A percentile compares a stretch with the other conserved stretches of the same genome.
Evolutionary conservation across 2,329 filamentous ascomycete genomes (phyloP).

Genomic region (Didymella pomorum): DNA sequence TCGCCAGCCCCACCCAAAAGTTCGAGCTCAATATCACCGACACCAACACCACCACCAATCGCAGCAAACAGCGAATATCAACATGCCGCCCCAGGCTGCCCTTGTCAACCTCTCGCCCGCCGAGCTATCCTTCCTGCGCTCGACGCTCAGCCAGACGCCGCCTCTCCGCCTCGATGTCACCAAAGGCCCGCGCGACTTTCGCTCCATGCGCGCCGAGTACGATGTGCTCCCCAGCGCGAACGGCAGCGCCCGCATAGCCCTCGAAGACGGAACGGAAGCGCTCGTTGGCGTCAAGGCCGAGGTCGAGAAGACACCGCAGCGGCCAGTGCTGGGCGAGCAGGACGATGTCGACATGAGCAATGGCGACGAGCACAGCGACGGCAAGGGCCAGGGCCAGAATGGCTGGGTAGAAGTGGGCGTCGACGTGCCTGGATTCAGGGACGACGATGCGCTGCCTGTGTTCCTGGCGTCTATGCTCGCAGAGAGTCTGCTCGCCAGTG

Average conservation of each 20-base stretch:
- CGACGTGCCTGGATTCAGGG: conserved; percentile 87
- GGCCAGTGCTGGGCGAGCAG: conserved; percentile 32
- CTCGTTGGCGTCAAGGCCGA: conserved; percentile 96
- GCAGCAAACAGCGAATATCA: neutral
- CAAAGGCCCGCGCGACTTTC: conserved; percentile 77
- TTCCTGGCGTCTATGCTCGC: conserved; percentile 88
- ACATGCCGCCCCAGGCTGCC: conserved; percentile 46
- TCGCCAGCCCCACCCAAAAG: conserved; percentile 29
- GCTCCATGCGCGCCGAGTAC: conserved; percentile 87
- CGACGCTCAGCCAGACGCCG: conserved; percentile 79
- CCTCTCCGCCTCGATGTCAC: conserved; percentile 82
- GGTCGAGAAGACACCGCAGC: conserved; percentile 73
- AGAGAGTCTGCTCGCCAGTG: conserved; percentile 82
- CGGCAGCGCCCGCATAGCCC: conserved; percentile 91
- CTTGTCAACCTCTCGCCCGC: conserved; percentile 85
- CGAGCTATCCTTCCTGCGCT: conserved; percentile 94
- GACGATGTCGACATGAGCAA: conserved; percentile 50
- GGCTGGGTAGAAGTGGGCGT: conserved; percentile 89
- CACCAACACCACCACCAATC: neutral
- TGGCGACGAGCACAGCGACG: conserved; percentile 39
- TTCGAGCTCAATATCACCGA: conserved; percentile 15
- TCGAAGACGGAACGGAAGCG: conserved; percentile 93
- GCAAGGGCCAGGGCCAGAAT: conserved; percentile 60
- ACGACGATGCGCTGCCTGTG: conserved; percentile 88
- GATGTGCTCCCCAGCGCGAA: conserved; percentile 89